Conservation (phyloP, 768 basidiomycete genomes). For the Pleurotus salmoneostramineus region DNA sequence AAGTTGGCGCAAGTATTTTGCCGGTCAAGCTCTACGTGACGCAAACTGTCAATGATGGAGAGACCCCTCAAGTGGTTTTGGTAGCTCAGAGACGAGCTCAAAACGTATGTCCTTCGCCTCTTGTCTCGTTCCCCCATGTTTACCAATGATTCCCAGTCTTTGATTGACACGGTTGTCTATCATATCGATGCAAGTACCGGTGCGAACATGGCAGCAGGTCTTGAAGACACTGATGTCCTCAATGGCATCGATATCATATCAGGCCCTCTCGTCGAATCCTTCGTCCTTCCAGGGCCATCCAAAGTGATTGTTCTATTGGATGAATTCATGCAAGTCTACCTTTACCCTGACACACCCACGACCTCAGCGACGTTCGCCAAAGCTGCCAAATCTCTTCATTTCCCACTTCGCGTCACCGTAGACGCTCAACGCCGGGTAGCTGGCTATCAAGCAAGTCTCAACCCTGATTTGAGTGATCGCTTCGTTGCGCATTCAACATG, state of each 20-base stretch:
- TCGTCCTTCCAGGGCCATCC: constrained; percentile 39
- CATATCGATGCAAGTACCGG: constrained; percentile 79
- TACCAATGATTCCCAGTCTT: constrained; percentile 31
- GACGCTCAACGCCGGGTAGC: constrained; percentile 42
- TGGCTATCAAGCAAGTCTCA: constrained; percentile 51
- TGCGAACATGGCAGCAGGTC: constrained; percentile 38
- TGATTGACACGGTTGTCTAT: constrained; percentile 72
- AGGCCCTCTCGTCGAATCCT: constrained; percentile 58
- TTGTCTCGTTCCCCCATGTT: not conserved
- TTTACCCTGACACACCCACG: constrained; percentile 60
- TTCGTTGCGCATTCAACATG: constrained; percentile 61
- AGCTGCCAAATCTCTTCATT: constrained; percentile 42
- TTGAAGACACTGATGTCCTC: constrained; percentile 32
- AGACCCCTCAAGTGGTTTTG: constrained; percentile 56
- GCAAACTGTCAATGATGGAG: constrained; percentile 41
- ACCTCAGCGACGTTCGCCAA: constrained; percentile 39
- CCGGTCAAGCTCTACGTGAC: constrained; percentile 62
- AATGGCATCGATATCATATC: constrained; percentile 60
- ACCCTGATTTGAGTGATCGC: constrained; percentile 36
- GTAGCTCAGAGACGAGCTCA: constrained; percentile 57
- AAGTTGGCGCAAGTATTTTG: constrained; percentile 48
- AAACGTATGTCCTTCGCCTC: constrained; percentile 42
- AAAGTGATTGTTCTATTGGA: constrained; percentile 68
- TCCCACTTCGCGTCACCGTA: constrained; percentile 47
- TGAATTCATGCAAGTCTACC: constrained; percentile 67